Conservation (phyloP, 805 yeast species). For the Cyberlindnera mrakii region DNA sequence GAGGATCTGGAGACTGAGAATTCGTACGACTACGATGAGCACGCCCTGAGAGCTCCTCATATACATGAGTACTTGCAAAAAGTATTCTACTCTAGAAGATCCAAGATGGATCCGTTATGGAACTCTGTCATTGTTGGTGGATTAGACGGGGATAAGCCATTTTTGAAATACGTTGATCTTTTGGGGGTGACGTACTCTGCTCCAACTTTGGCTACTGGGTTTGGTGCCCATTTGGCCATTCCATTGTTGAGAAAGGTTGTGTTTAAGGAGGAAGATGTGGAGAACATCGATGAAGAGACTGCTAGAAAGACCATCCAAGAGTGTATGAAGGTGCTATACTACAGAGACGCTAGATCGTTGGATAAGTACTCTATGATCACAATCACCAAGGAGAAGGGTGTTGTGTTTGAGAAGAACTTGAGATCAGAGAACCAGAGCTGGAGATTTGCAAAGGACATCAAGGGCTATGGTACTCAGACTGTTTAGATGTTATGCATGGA, state of each 20-base stretch:
- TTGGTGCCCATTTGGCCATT: conserved; percentile 90
- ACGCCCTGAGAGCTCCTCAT: conserved; percentile 73
- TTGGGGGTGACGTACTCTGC: conserved; percentile 88
- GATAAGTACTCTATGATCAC: conserved; percentile 81
- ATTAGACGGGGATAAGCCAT: conserved; percentile 64
- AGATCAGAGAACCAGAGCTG: conserved; percentile 75
- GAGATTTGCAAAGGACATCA: conserved; percentile 83
- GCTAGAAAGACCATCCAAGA: conserved; percentile 76
- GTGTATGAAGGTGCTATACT: conserved; percentile 89
- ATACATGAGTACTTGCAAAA: conserved; percentile 83
- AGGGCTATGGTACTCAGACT: conserved; percentile 81
- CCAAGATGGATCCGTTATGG: conserved; percentile 95
- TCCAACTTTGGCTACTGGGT: conserved; percentile 91
- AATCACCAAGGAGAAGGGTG: conserved; percentile 55
- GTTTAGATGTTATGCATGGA: conserved; percentile 23
- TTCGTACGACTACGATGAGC: conserved; percentile 66
- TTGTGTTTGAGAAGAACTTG: conserved; percentile 59
- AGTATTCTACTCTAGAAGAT: conserved; percentile 80
- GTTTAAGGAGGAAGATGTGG: conserved; percentile 72
- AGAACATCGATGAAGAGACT: conserved; percentile 59
- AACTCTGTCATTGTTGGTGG: conserved; percentile 92
- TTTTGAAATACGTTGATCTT: conserved; percentile 80
- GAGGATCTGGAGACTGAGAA: conserved; percentile 78
- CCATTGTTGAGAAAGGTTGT: conserved; percentile 85
- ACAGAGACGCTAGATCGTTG: conserved; percentile 92